These are phyloP conservation scores for Bassia scoparia DNA, from an alignment of 148 eudicot genomes.

Conservation along the genomic window DNA sequence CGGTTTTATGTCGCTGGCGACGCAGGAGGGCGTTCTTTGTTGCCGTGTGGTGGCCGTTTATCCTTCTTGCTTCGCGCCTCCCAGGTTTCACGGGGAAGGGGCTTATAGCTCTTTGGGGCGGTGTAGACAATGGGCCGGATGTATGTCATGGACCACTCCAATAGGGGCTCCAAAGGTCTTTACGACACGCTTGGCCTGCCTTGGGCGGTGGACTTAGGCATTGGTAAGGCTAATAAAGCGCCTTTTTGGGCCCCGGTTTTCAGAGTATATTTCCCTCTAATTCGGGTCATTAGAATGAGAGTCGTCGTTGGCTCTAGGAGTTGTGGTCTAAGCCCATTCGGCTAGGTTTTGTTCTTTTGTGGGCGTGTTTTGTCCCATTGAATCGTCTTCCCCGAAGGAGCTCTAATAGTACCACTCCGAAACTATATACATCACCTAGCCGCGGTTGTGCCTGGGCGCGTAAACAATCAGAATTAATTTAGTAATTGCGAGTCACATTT, in stretches of 20 bases:
- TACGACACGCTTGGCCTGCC: conserved; percentile 68
- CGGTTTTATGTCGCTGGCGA: conserved; percentile 26
- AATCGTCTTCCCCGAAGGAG: conserved; percentile 69
- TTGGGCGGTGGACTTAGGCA: conserved; percentile 88
- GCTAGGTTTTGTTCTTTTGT: conserved; percentile 57
- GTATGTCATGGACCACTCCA: conserved; percentile 43
- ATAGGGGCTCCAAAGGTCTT: conserved; percentile 55
- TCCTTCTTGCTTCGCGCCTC: conserved; percentile 22
- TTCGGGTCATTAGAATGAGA: conserved; percentile 72
- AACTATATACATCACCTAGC: conserved; percentile 96
- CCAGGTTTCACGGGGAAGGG: conserved; percentile 15
- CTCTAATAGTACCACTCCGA: conserved; percentile 80
- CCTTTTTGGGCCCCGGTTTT: conserved; percentile 65
- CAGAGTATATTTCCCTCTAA: conserved; percentile 77
- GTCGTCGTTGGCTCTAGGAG: conserved; percentile 53
- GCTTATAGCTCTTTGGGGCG: conserved; percentile 33
- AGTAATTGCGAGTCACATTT: too few relatives aligned
- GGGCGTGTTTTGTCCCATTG: conserved; percentile 71
- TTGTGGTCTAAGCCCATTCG: conserved; percentile 80
- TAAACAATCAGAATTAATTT: not conserved
- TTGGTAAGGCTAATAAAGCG: conserved; percentile 72
- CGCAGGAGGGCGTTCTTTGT: conserved; percentile 29
- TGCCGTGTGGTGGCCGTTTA: conserved; percentile 28
- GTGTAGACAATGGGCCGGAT: conserved; percentile 64
- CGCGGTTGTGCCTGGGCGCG: conserved; percentile 79